These are phyloP conservation scores for Xylaria polymorpha DNA, from an alignment of 2,329 filamentous ascomycete genomes.

Conservation along the genomic window DNA sequence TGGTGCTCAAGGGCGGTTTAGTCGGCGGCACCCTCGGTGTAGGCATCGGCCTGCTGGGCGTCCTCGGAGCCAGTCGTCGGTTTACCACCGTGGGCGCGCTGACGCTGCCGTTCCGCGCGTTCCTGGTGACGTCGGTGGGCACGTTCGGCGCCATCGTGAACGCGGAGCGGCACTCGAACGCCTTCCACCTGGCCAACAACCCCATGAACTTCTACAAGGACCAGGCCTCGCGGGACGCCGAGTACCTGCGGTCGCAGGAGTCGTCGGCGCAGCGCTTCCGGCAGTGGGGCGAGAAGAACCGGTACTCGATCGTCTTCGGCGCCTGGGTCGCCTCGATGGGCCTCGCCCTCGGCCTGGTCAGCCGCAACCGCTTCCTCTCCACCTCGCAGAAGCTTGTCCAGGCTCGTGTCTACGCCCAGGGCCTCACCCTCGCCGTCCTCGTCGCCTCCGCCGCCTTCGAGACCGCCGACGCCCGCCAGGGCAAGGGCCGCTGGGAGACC, in stretches of 20 bases:
- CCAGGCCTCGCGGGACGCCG: constrained; percentile 66
- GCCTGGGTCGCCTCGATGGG: constrained; percentile 87
- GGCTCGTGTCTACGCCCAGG: constrained; percentile 93
- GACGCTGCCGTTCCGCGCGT: constrained; percentile 89
- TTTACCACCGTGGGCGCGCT: constrained; percentile 83
- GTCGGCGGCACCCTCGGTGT: constrained; percentile 78
- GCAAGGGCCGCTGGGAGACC: constrained; percentile 84
- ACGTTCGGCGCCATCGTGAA: constrained; percentile 91
- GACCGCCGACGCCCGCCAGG: constrained; percentile 78
- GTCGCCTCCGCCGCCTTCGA: constrained; percentile 86
- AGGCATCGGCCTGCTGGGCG: constrained; percentile 72
- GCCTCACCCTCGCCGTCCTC: constrained; percentile 84
- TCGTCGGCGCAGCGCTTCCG: constrained; percentile 69
- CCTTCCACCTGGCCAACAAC: constrained; percentile 77
- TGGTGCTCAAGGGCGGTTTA: constrained; percentile 82
- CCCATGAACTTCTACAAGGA: constrained; percentile 75
- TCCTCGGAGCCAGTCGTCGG: constrained; percentile 74
- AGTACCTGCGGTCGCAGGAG: constrained; percentile 68
- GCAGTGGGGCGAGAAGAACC: constrained; percentile 81
- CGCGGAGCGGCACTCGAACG: constrained; percentile 76
- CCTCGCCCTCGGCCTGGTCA: constrained; percentile 78
- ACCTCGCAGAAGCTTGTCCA: constrained; percentile 90
- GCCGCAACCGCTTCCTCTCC: constrained; percentile 79
- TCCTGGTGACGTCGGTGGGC: constrained; percentile 83
- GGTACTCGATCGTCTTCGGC: constrained; percentile 85